Evolutionary conservation across 768 basidiomycete genomes (phyloP).

Genomic region (Lentinula boryana): DNA sequence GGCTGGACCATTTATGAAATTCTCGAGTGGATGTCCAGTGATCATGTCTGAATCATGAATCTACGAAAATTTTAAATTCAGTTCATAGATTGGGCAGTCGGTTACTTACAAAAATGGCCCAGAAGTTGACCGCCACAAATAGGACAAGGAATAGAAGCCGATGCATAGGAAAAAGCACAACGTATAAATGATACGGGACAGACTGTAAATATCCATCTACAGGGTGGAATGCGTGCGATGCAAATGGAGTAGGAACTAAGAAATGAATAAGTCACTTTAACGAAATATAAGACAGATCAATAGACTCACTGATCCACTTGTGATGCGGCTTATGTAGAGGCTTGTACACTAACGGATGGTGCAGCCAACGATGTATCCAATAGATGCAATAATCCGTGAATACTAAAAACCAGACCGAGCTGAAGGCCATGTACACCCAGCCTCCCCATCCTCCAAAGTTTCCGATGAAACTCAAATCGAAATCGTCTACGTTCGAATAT

Average conservation of each 20-base stretch:
- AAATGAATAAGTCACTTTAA: conserved; percentile 6
- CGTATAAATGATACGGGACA: conserved; percentile 90
- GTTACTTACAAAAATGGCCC: conserved; percentile 78
- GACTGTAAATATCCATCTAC: conserved; percentile 94
- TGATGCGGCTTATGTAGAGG: conserved; percentile 95
- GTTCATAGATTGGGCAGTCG: not conserved
- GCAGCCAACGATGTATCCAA: conserved; percentile 92
- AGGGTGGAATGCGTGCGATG: conserved; percentile 97
- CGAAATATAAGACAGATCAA: not conserved
- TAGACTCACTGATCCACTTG: conserved; percentile 87
- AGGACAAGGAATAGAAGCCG: conserved; percentile 77
- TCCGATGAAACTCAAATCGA: not conserved
- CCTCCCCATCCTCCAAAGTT: conserved; percentile 28
- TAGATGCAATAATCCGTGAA: conserved; percentile 95
- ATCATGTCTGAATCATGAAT: conserved; percentile 99
- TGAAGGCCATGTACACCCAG: conserved; percentile 63
- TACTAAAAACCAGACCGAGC: conserved; percentile 68
- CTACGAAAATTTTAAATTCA: conserved; percentile 28
- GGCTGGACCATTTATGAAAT: conserved; percentile 93
- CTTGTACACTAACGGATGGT: conserved; percentile 85
- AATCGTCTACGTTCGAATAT: conserved; percentile 75
- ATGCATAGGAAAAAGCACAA: conserved; percentile 87
- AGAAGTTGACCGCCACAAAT: conserved; percentile 90
- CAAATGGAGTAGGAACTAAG: conserved; percentile 92
- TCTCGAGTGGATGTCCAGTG: conserved; percentile 83